Evolutionary conservation across 129 eudicot genomes (phyloP), one percentile per base, ranked within the genome.

Genomic region (Centaurea solstitialis): DNA sequence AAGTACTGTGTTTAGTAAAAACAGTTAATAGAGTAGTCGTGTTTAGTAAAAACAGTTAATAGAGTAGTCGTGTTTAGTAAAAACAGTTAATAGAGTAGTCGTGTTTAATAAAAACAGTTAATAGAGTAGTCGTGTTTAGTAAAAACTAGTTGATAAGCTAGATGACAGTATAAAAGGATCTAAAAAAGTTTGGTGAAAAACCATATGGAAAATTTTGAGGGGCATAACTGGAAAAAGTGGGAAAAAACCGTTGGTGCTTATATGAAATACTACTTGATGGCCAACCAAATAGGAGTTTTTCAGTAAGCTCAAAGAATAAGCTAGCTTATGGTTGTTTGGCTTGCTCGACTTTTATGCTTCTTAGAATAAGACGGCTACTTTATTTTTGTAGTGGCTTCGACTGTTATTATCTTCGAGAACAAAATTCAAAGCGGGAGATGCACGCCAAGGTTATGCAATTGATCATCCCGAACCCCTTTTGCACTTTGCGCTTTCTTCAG

Each of bases 381-480:
- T 26, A 22, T 20, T 20, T 26, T 0, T 87, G 74, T 76, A 93
- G 99, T 91, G 98, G 95, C 95, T 93, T 62, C 87, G 97, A 39
- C 30, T 90, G 78, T 78, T 96, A 73, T 83, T 89, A 77, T 79
- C 95, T 76, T 90, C 99, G 64, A 93, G 80, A 88, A 45, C 87
- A 65, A 96, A 93, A 74, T 89, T 96, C 38, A 96, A 93, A 83
- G 79, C 89, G 9, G 95, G 97, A 67, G 98, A 93, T 75, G 88
- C 85, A 17, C 89, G 97, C 9, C 98, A 88, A 86, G 93, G 91
- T 71, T 93, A 88, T 74, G 91, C 89, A 57, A 88, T 93, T 37
- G 92, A 96, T 69, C 93, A 83, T 78, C 95, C 95, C 4, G 97
- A 96, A 80, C 99, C 99, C 53, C 96, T 96, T 82, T 82, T 96